Base-by-base conservation (phyloP, 441 rosid species). In the Populus hybrid region DNA sequence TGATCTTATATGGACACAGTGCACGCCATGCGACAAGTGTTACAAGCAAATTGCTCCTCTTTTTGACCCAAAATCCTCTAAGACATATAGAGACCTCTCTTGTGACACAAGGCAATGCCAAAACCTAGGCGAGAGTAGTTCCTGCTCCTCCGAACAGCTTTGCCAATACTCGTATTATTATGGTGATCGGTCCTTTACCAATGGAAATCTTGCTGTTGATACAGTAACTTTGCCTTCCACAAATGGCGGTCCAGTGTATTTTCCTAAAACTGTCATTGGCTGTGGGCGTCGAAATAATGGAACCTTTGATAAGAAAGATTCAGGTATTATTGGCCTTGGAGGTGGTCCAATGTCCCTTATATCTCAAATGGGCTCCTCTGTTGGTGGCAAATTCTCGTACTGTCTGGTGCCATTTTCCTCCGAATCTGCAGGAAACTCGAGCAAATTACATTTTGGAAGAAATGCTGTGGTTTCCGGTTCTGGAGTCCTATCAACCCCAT, bases 1-100 rank as follows among this genome's bases (percentile, higher is more conserved):
- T 24, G 93, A 92, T 68, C 87, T 92, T 59, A 86, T 79, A 0
- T 92, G 93, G 92, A 79, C 87, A 7, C 93, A 90, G n/a, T 93
- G 97, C 79, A 73, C 77, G 64, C 93, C 97, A 0, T 91, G 94
- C 76, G 5, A 73, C 12, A 31, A 71, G 21, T 93, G 94, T 66
- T 91, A 81, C 79, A 40, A 72, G 65, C 89, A 91, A 70, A 77
- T 72, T 0, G 81, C 76, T 65, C 88, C 84, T 16, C 74, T 91
- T n/a, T 93, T 90, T 12, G 81, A 87, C 72, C 88, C 88, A 4
- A 18, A 20, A 24, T 33, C 77, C 9, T 92, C 95, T 2, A 81
- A 85, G 3, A 74, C 94, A 0, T 88, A 87, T 78, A 73, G 76
- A 33, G 79, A 36, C 29, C 36, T 80, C 33, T 12, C 84, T 29